Percentiles rank a stretch among this genome's conserved stretches.
Conservation (phyloP, 164 flowering plant species). For the Liriodendron chinense region DNA sequence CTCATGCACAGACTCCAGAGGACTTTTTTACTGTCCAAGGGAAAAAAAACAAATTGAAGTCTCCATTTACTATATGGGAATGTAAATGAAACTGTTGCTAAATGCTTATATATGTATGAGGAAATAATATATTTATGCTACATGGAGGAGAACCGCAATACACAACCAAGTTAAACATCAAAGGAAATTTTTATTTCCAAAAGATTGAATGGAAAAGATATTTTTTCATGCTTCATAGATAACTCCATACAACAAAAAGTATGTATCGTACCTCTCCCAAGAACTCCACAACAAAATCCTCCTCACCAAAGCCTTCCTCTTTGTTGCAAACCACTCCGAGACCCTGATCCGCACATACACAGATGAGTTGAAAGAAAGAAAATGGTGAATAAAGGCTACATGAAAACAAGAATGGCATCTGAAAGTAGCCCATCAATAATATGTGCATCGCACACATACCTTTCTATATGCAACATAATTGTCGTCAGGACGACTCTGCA, state of each 20-base stretch:
- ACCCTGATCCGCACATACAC: slow-evolving; percentile 47
- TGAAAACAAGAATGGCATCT: not conserved
- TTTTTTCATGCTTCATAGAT: not conserved
- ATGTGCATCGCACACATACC: slow-evolving; percentile 33
- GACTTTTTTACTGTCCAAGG: no score
- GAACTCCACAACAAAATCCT: slow-evolving; percentile 99
- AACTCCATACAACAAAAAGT: not conserved
- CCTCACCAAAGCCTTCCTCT: slow-evolving; percentile 77
- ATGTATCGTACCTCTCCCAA: slow-evolving; percentile 77
- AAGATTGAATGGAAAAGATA: not conserved
- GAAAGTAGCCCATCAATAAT: not conserved
- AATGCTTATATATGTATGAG: no score
- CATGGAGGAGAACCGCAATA: not conserved
- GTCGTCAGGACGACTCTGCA: slow-evolving; percentile 79
- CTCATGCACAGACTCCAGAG: no score
- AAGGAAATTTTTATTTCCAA: not conserved
- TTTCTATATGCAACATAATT: slow-evolving; percentile 95
- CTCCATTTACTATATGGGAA: no score
- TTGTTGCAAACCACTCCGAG: slow-evolving; percentile 98
- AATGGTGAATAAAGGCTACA: not conserved
- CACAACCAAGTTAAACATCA: not conserved
- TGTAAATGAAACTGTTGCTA: no score
- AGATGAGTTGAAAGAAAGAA: not conserved
- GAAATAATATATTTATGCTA: no score
- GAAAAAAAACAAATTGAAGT: no score